These are phyloP conservation scores for Sordariomycetes sp. DNA, from an alignment of 2,329 filamentous ascomycete genomes.

Conservation along the genomic window DNA sequence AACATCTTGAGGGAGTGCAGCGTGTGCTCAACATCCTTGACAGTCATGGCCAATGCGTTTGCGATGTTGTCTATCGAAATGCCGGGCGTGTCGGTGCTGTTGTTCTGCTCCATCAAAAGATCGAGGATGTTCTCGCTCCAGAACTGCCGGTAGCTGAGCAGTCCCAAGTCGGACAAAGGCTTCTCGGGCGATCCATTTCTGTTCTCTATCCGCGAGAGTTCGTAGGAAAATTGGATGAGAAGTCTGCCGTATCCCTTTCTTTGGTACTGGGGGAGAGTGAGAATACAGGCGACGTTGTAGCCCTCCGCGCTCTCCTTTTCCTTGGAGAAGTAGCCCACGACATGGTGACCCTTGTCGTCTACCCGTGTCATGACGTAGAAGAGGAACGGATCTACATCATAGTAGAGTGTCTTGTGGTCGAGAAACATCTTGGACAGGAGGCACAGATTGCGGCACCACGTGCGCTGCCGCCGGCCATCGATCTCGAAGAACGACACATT, in stretches of 20 bases:
- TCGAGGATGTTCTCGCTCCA: slow-evolving; percentile 96
- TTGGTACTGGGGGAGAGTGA: slow-evolving; percentile 93
- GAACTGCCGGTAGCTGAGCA: slow-evolving; percentile 91
- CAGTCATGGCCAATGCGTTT: slow-evolving; percentile 80
- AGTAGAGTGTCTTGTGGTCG: slow-evolving; percentile 96
- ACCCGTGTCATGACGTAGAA: slow-evolving; percentile 97
- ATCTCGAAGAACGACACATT: slow-evolving; percentile 96
- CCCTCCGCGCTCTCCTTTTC: slow-evolving; percentile 95
- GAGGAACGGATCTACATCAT: slow-evolving; percentile 97
- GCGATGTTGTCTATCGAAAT: slow-evolving; percentile 83
- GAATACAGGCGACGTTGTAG: slow-evolving; percentile 96
- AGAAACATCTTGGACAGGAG: slow-evolving; percentile 92
- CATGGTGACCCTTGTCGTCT: slow-evolving; percentile 81
- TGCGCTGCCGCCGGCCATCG: slow-evolving; percentile 84
- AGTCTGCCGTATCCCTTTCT: slow-evolving; percentile 87
- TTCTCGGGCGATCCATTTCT: slow-evolving; percentile 96
- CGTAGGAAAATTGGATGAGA: slow-evolving; percentile 95
- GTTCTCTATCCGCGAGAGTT: slow-evolving; percentile 87
- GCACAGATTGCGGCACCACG: slow-evolving; percentile 94
- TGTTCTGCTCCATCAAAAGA: slow-evolving; percentile 63
- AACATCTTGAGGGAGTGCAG: slow-evolving; percentile 91
- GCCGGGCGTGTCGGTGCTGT: slow-evolving; percentile 45
- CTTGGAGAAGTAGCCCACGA: slow-evolving; percentile 99
- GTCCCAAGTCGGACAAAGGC: slow-evolving; percentile 83
- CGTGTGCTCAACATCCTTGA: slow-evolving; percentile 90